Conservation (phyloP, 257 asterid genomes). For the Handroanthus guayacan region DNA sequence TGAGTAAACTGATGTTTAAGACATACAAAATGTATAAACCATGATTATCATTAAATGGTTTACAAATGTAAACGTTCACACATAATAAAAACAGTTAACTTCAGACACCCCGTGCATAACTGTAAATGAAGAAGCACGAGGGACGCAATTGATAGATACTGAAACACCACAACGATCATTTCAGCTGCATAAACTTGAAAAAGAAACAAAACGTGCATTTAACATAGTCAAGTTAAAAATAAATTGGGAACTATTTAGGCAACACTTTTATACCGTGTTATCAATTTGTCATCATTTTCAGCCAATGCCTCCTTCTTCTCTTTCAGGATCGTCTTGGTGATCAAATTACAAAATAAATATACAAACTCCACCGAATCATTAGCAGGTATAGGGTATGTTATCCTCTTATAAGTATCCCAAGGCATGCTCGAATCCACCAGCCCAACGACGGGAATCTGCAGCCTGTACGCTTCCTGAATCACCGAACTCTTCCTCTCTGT, state of each 20-base stretch:
- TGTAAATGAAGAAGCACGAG: conserved; percentile 14
- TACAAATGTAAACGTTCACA: neutral
- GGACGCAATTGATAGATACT: neutral
- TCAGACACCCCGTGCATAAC: neutral
- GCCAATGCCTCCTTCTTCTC: conserved; percentile 67
- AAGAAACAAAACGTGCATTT: neutral
- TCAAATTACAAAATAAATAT: conserved; percentile 91
- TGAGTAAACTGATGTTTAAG: neutral
- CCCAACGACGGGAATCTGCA: conserved; percentile 93
- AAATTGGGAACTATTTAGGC: conserved; percentile 10
- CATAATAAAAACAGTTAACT: neutral
- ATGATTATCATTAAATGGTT: neutral
- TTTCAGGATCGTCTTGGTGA: conserved; percentile 82
- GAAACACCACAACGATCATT: neutral
- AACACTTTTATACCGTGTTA: conserved; percentile 43
- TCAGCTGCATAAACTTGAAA: neutral
- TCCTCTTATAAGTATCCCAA: conserved; percentile 75
- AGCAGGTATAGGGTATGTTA: conserved; percentile 91
- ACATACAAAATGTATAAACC: neutral
- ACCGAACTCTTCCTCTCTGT: conserved; percentile 87
- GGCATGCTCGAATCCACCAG: conserved; percentile 91
- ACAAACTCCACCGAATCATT: conserved; percentile 91
- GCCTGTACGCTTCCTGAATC: conserved; percentile 73
- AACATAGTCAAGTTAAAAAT: neutral
- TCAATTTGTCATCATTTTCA: conserved; percentile 44